Percentiles rank a stretch among this genome's conserved stretches.
These are phyloP conservation scores for Cladosporium sp. DNA, from an alignment of 2,329 filamentous ascomycete genomes.

Conservation along the genomic window DNA sequence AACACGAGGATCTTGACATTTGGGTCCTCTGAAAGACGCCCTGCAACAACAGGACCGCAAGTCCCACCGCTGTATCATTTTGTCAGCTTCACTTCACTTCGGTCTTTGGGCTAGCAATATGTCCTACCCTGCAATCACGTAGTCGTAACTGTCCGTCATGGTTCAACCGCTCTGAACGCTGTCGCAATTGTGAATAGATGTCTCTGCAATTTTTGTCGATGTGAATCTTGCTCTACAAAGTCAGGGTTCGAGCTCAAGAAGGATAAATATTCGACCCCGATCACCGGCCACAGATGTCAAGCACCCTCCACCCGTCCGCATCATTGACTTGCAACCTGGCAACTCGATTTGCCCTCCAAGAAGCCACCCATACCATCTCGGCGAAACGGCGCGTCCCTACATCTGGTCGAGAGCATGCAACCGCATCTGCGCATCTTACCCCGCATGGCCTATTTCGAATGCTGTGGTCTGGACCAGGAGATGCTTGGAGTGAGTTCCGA, in stretches of 20 bases:
- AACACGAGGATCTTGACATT: conserved; percentile 24
- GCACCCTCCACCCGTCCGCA: too few species aligned
- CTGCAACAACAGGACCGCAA: conserved; percentile 23
- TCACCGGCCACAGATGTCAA: neutral
- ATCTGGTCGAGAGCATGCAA: neutral
- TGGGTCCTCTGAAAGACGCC: conserved; percentile 24
- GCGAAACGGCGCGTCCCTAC: neutral
- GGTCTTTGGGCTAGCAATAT: neutral
- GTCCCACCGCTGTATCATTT: conserved; percentile 21
- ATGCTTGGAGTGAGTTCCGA: neutral
- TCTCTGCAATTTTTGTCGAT: neutral
- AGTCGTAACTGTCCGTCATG: conserved; percentile 24
- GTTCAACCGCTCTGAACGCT: neutral
- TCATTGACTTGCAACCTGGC: neutral
- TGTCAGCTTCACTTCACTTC: conserved; percentile 8
- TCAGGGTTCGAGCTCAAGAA: neutral
- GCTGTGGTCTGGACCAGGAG: neutral
- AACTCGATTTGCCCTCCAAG: too few species aligned
- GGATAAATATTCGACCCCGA: neutral
- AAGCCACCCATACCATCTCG: neutral
- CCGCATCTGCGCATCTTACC: too few species aligned
- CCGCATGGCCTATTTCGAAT: neutral
- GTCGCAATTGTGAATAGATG: too few species aligned
- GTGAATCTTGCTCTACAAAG: neutral
- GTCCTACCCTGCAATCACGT: conserved; percentile 25